Evolutionary conservation across 1,139 yeast species (phyloP).

Genomic region (Candida sp.): DNA sequence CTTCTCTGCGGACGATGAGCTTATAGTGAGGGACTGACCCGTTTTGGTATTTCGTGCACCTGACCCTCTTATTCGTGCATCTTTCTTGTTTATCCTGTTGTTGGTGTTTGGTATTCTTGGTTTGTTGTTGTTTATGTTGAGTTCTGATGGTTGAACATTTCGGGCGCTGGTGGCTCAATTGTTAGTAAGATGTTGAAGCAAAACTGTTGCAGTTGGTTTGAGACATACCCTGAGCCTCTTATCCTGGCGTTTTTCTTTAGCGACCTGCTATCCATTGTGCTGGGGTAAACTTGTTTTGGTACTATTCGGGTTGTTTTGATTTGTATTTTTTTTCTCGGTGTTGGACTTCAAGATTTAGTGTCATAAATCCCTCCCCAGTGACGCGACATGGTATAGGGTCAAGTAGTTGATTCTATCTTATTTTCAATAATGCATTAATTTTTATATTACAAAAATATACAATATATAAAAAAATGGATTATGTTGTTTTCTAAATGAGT

Average conservation of each 20-base stretch:
- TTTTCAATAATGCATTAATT: constrained; percentile 1
- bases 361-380: background rate
- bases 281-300: background rate
- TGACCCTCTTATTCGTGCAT: constrained; percentile 39
- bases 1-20: background rate
- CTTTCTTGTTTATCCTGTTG: constrained; percentile 22
- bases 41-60: constrained; percentile 28
- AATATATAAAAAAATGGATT: background rate
- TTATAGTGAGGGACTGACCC: background rate
- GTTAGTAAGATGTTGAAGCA: constrained; percentile 9
- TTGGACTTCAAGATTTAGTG: background rate
- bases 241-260: constrained; percentile 31
- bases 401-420: background rate
- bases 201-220: background rate
- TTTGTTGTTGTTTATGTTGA: background rate
- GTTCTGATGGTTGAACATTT: constrained; percentile 10
- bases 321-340: background rate
- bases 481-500: background rate
- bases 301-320: background rate
- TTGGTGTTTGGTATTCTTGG: constrained; percentile 1
- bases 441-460: background rate
- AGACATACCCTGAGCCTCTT: constrained; percentile 49
- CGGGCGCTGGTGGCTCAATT: constrained; percentile 9
- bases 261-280: constrained; percentile 17
- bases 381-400: background rate